Evolutionary conservation across 2,329 filamentous ascomycete species (phyloP).

Genomic region (Phialophora expanda): DNA sequence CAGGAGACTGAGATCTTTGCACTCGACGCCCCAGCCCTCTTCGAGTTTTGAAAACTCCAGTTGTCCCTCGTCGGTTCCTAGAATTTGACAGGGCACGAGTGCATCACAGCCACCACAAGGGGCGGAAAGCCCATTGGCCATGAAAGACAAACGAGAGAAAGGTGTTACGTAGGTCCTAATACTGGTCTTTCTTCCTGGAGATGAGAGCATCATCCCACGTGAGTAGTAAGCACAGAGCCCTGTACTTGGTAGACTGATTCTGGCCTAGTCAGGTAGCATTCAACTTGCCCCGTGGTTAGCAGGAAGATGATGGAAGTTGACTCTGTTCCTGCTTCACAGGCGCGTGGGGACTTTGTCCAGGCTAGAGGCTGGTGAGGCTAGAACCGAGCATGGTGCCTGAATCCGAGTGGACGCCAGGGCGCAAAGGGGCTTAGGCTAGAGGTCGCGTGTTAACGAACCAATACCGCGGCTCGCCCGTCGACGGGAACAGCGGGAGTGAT

Average conservation of each 20-base stretch:
- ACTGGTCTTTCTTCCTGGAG: not conserved
- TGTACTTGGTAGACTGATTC: not conserved
- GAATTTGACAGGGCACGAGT: not conserved
- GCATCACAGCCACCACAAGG: not conserved
- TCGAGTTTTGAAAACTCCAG: not conserved
- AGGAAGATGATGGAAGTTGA: slow-evolving; percentile 4
- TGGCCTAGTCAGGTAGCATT: slow-evolving; percentile 12
- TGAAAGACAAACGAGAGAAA: not conserved
- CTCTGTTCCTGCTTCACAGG: slow-evolving; percentile 14
- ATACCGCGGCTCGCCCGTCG: slow-evolving; percentile 2
- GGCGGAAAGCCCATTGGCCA: not conserved
- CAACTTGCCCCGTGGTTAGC: not conserved
- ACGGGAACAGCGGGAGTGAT: slow-evolving; percentile 4
- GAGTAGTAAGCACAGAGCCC: not conserved
- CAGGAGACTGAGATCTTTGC: not conserved
- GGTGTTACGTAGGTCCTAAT: not conserved
- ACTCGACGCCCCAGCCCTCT: not conserved
- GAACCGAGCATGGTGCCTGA: slow-evolving; percentile 10
- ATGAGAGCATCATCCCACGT: not conserved
- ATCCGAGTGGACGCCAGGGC: slow-evolving; percentile 4
- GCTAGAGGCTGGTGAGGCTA: slow-evolving; percentile 5
- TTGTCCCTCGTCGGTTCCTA: not conserved
- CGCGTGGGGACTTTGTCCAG: not conserved
- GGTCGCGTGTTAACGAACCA: slow-evolving; percentile 14
- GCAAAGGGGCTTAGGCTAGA: slow-evolving; percentile 11